These are phyloP conservation scores for Maudiozyma turicensis DNA, from an alignment of 805 yeast genomes.

Conservation along the genomic window DNA sequence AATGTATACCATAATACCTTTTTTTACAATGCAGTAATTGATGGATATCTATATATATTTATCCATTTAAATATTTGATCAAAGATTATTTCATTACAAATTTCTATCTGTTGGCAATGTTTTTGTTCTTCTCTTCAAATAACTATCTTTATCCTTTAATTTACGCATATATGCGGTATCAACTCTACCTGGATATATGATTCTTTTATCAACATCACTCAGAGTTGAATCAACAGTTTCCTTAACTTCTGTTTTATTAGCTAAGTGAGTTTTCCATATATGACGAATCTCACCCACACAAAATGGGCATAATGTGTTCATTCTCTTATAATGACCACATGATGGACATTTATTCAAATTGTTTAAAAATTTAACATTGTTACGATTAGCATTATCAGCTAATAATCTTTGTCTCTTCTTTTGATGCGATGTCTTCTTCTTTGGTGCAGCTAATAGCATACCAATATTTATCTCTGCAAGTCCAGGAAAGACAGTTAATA, in stretches of 20 bases:
- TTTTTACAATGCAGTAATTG: background rate
- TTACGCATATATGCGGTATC: slow-evolving; percentile 37
- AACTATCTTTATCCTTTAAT: slow-evolving; percentile 44
- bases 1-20: background rate
- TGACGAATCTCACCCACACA: slow-evolving; percentile 76
- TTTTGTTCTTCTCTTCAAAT: slow-evolving; percentile 44
- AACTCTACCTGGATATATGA: slow-evolving; percentile 67
- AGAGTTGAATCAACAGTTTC: slow-evolving; percentile 19
- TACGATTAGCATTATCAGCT: slow-evolving; percentile 47
- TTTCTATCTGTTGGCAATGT: slow-evolving; percentile 42
- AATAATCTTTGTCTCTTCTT: slow-evolving; percentile 76
- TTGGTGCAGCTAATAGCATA: slow-evolving; percentile 82
- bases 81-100: slow-evolving; percentile 1
- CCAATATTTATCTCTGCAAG: slow-evolving; percentile 30
- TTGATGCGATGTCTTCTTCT: slow-evolving; percentile 82
- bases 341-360: slow-evolving; percentile 88
- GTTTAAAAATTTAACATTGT: slow-evolving; percentile 65
- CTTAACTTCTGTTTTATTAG: slow-evolving; percentile 16
- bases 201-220: slow-evolving; percentile 50
- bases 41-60: too few species aligned
- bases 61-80: too few species aligned
- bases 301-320: slow-evolving; percentile 86
- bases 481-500: background rate
- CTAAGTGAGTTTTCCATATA: slow-evolving; percentile 47
- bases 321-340: slow-evolving; percentile 85